Conservation (phyloP, 2,329 filamentous ascomycete genomes). For the Fusarium sororula region DNA sequence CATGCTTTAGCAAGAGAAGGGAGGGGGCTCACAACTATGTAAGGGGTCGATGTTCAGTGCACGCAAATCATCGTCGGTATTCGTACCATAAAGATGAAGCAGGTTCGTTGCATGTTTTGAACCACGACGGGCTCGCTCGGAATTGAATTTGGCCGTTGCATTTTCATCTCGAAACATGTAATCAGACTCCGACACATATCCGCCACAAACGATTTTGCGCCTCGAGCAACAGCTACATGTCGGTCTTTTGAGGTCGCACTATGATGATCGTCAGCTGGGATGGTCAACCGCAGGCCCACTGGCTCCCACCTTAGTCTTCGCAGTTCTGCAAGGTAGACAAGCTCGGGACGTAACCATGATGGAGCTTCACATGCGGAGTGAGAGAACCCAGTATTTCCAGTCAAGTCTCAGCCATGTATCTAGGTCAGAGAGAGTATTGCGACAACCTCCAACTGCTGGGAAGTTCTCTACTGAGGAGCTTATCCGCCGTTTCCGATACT, state of each 20-base stretch:
- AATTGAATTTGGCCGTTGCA: neutral
- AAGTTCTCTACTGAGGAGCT: neutral
- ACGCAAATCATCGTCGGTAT: neutral
- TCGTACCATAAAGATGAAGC: rapidly evolving
- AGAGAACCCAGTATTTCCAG: neutral
- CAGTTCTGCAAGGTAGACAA: neutral
- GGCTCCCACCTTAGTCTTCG: neutral
- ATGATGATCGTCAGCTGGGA: neutral
- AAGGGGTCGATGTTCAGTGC: neutral
- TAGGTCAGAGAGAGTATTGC: too few relatives aligned
- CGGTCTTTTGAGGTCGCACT: neutral
- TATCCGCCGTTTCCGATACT: too few relatives aligned
- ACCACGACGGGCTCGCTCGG: neutral
- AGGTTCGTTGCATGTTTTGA: rapidly evolving
- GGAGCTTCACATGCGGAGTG: neutral
- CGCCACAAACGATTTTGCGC: neutral
- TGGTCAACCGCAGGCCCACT: rapidly evolving
- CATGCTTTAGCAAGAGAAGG: too few relatives aligned
- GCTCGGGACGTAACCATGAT: neutral
- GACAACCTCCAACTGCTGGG: too few relatives aligned
- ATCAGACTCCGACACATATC: neutral
- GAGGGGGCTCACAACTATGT: neutral
- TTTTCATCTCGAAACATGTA: neutral
- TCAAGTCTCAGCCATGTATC: neutral
- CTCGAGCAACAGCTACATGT: neutral